These are phyloP conservation scores for Phytophthora agathidicida DNA, from an alignment of 352 stramenopile species.

Conservation along the genomic window DNA sequence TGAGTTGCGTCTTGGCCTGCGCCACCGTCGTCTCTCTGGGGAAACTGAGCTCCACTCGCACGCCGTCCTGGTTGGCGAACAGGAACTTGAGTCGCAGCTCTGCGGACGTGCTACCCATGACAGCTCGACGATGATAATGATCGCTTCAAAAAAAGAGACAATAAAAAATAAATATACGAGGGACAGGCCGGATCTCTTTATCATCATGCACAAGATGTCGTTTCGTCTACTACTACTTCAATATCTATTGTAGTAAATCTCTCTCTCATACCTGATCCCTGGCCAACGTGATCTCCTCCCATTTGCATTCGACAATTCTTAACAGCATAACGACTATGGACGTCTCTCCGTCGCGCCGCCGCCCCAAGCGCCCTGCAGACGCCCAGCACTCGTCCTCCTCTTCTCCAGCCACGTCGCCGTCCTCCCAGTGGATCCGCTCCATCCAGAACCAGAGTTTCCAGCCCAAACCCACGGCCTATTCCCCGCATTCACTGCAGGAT, in stretches of 20 bases:
- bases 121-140: slow-evolving; percentile 7
- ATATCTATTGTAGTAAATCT: too few relatives aligned
- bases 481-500: slow-evolving; percentile 45
- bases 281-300: too few relatives aligned
- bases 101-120: slow-evolving; percentile 28
- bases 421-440: slow-evolving; percentile 43
- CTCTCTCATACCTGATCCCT: too few relatives aligned
- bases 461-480: slow-evolving; percentile 74
- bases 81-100: slow-evolving; percentile 84
- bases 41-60: slow-evolving; percentile 70
- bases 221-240: too few relatives aligned
- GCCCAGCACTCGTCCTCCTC: background rate
- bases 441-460: slow-evolving; percentile 67
- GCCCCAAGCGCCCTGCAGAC: slow-evolving; percentile 20
- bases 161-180: too few relatives aligned
- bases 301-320: too few relatives aligned
- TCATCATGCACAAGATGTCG: too few relatives aligned
- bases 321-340: too few relatives aligned
- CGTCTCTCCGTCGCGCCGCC: background rate
- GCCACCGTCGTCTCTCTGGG: slow-evolving; percentile 49
- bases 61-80: slow-evolving; percentile 85
- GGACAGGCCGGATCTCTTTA: too few relatives aligned
- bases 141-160: slow-evolving; percentile 2
- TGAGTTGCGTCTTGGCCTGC: slow-evolving; percentile 70
- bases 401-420: slow-evolving; percentile 12